Percentiles rank a stretch among this genome's conserved stretches.
These are phyloP conservation scores for Parmelia sp. DNA, from an alignment of 495 filamentous ascomycete genomes.

Conservation along the genomic window DNA sequence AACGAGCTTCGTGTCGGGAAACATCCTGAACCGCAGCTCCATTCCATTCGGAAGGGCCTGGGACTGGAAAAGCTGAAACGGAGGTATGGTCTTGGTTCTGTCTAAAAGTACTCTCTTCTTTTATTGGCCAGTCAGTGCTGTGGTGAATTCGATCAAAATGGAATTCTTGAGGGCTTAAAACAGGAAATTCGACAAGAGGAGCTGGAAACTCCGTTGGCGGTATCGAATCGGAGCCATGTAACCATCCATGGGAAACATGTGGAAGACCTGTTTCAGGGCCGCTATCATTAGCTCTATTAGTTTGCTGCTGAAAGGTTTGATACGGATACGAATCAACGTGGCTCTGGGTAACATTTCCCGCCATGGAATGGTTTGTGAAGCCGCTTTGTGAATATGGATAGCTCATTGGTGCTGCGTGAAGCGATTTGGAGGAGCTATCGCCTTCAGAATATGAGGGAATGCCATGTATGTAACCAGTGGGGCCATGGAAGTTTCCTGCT, in stretches of 20 bases:
- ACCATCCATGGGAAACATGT: conserved; percentile 21
- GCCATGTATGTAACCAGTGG: conserved; percentile 9
- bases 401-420: neutral
- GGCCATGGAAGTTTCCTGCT: conserved; percentile 13
- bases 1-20: conserved; percentile 10
- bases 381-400: conserved; percentile 5
- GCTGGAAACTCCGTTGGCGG: neutral
- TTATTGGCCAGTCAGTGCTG: conserved; percentile 1
- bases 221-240: conserved; percentile 28
- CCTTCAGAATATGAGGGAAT: neutral
- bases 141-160: neutral
- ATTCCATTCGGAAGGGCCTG: conserved; percentile 1
- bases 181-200: conserved; percentile 2
- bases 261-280: conserved; percentile 16
- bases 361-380: neutral
- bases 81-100: conserved; percentile 1
- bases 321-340: neutral
- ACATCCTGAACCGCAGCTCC: conserved; percentile 15
- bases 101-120: neutral
- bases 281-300: conserved; percentile 9
- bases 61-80: conserved; percentile 5
- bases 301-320: conserved; percentile 11
- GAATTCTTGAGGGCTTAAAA: neutral
- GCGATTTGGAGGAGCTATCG: conserved; percentile 7
- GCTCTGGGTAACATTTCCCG: conserved; percentile 1